Evolutionary conservation across 2,329 filamentous ascomycete genomes (phyloP).

Genomic region (Fusarium sp.): DNA sequence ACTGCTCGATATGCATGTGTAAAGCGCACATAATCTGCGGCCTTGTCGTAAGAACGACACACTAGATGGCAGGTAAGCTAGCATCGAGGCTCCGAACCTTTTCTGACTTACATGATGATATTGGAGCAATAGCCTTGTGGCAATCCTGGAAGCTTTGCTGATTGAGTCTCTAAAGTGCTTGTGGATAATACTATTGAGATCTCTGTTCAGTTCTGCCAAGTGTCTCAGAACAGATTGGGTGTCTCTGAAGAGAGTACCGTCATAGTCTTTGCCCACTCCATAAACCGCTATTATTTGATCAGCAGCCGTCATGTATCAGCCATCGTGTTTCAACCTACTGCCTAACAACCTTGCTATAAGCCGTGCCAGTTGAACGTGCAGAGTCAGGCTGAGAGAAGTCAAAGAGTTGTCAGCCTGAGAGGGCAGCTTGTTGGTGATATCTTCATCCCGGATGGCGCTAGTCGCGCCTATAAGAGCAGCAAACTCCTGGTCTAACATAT

Average conservation of each 20-base stretch:
- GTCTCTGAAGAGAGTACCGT: constrained; percentile 44
- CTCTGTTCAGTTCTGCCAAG: constrained; percentile 43
- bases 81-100: fast-evolving
- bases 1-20: constrained; percentile 48
- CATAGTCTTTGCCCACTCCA: constrained; percentile 46
- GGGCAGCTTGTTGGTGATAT: constrained; percentile 47
- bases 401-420: constrained; percentile 45
- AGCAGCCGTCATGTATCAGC: fast-evolving
- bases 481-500: constrained; percentile 47
- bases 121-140: constrained; percentile 41
- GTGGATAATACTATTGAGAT: constrained; percentile 43
- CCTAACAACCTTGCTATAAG: constrained; percentile 41
- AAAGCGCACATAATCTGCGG: constrained; percentile 50
- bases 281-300: constrained; percentile 33
- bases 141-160: constrained; percentile 45
- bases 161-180: constrained; percentile 47
- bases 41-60: constrained; percentile 46
- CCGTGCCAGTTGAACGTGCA: constrained; percentile 44
- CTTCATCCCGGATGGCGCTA: constrained; percentile 45
- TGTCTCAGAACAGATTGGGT: constrained; percentile 46
- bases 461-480: constrained; percentile 45
- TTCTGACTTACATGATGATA: constrained; percentile 40
- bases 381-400: constrained; percentile 40
- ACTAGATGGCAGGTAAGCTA: constrained; percentile 21
- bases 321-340: constrained; percentile 5